phyloP scores from a whole-genome alignment of 2,329 filamentous ascomycete species.

The Colletotrichum spaethianum region DNA sequence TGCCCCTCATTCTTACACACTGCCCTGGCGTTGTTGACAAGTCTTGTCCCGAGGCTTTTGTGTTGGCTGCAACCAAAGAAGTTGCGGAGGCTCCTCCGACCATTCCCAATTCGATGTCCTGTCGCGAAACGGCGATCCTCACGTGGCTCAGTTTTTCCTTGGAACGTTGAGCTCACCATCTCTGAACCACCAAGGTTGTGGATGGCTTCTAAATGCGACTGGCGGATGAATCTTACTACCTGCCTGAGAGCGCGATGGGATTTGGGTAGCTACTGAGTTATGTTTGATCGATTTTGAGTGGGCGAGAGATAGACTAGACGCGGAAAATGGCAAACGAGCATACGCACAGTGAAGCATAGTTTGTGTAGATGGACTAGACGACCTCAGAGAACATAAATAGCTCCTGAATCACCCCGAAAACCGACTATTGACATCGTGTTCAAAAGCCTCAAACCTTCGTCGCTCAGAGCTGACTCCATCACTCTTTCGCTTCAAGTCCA shows the following conservation, averaged over 20 bases:
- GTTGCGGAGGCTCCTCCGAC: conserved; percentile 10
- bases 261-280: background rate
- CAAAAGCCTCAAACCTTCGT: conserved; percentile 31
- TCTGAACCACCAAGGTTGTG: background rate
- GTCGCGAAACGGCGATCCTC: conserved; percentile 27
- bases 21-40: background rate
- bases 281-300: conserved; percentile 3
- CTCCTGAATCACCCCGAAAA: background rate
- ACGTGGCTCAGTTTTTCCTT: conserved; percentile 24
- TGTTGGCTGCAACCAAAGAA: background rate
- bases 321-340: background rate
- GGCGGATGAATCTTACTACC: conserved; percentile 18
- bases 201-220: conserved; percentile 29
- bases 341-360: too few relatives aligned
- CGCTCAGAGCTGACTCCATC: conserved; percentile 21
- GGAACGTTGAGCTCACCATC: conserved; percentile 6
- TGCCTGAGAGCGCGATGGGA: background rate
- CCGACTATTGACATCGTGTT: background rate
- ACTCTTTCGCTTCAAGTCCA: conserved; percentile 25
- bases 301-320: background rate
- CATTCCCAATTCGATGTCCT: conserved; percentile 29
- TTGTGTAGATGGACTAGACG: background rate
- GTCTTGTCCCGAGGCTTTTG: conserved; percentile 31
- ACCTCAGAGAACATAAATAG: conserved; percentile 28
- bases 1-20: conserved; percentile 6